Percentiles rank a stretch among this genome's conserved stretches.
These are phyloP conservation scores for Zostera marina DNA, from an alignment of 116 monocot genomes.

Conservation along the genomic window DNA sequence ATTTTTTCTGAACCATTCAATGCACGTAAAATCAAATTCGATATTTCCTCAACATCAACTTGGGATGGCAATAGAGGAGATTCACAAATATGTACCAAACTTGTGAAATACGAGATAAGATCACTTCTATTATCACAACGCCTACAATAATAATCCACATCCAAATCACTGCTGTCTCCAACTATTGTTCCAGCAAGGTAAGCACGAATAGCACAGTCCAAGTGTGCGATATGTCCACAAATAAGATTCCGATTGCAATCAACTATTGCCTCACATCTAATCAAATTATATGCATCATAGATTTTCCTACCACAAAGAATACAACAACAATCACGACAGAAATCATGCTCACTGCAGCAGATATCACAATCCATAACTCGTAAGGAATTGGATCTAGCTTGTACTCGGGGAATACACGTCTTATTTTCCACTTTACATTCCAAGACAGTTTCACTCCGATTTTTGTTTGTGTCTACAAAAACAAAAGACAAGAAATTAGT, in stretches of 20 bases:
- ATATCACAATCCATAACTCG: constrained; percentile 41
- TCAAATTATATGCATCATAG: constrained; percentile 34
- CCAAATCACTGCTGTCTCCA: constrained; percentile 50
- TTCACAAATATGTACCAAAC: constrained; percentile 22
- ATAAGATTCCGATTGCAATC: constrained; percentile 17
- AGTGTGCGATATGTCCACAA: constrained; percentile 68
- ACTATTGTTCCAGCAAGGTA: constrained; percentile 57
- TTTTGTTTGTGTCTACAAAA: too few species aligned
- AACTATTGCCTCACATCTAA: constrained; percentile 46
- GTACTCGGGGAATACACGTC: constrained; percentile 16
- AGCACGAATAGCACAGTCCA: constrained; percentile 61
- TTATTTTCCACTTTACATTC: constrained; percentile 59
- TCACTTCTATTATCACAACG: constrained; percentile 62
- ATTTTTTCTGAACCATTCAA: constrained; percentile 31
- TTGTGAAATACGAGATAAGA: constrained; percentile 34
- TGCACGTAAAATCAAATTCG: constrained; percentile 31
- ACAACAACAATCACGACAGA: constrained; percentile 74
- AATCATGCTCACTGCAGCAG: constrained; percentile 50
- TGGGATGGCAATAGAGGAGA: constrained; percentile 15
- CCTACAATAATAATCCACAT: constrained; percentile 68
- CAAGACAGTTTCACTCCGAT: too few species aligned
- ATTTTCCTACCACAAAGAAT: constrained; percentile 41
- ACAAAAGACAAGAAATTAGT: too few species aligned
- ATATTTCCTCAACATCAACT: constrained; percentile 34
- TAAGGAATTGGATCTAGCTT: constrained; percentile 9